Evolutionary conservation across 139 green algal genomes (phyloP), one percentile per base, ranked within the genome.

Genomic region (Mesostigma viride): DNA sequence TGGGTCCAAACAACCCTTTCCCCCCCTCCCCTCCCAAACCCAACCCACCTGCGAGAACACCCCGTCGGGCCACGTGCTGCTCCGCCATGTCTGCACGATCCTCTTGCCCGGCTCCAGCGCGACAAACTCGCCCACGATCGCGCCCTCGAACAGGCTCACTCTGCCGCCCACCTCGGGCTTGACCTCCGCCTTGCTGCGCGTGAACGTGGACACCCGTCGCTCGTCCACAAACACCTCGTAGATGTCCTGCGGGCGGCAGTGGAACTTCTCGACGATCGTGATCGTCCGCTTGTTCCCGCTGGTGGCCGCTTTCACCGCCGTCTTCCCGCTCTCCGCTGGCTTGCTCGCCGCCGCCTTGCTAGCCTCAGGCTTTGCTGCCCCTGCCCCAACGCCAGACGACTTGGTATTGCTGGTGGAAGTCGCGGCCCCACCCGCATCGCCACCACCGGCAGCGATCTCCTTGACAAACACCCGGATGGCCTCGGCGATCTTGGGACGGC

Each of bases 1-100:
- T n/a, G n/a, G n/a, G n/a, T n/a, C n/a, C n/a, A n/a, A n/a, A n/a
- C n/a, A n/a, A n/a, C n/a, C n/a, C n/a, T n/a, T n/a, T n/a, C n/a
- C n/a, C n/a, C n/a, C n/a, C n/a, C n/a, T n/a, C n/a, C n/a, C n/a
- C n/a, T n/a, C n/a, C n/a, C n/a, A n/a, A n/a, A n/a, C n/a, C n/a
- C n/a, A n/a, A n/a, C 72, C 72, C 35, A 84, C 78, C 26, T 26
- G 72, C 3, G 66, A 79, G 35, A 65, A 84, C 20, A 67, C 35
- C 2, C 56, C 78, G 1, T 84, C 67, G 0, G 31, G 24, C 78
- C 78, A 84, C 40, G 17, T 79, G 45, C 53, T 83, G 56, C 79
- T 82, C 17, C 77, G 61, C 78, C 78, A 84, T 27, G 79, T 83
- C 57, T 84, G 78, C 24, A 82, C 48, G 32, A 84, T 80, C 4